Evolutionary conservation across 495 filamentous ascomycete species (phyloP), one percentile per base, ranked within the genome.

Genomic region (Penicillium chermesinum): DNA sequence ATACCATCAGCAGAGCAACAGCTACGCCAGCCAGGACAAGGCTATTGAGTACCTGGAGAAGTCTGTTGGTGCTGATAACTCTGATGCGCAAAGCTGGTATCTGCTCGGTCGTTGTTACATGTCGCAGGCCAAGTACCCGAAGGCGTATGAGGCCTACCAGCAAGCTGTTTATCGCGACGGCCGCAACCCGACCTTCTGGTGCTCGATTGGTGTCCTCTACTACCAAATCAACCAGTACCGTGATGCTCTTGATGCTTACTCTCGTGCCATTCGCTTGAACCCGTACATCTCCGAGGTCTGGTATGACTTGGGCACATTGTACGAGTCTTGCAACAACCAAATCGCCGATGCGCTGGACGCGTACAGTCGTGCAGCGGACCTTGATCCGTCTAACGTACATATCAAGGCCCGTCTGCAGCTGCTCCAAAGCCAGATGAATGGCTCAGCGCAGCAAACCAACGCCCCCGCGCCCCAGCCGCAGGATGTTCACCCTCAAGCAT

Each of bases 221-320:
- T 99, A 97, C 71, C 93, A 99, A 71, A 99, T 99, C 74, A 99
- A 99, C 65, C 93, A 99, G 75, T 99, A 99, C 66, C 84, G 93
- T 41, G 93, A 99, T 75, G 93, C 93, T 14, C 81, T 99, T 41
- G 93, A 99, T 78, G 93, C 93, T 51, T 99, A 99, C 70, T 96
- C 90, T 55, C 89, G 93, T 50, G 93, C 93, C 36, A 99, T 99
- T 59, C 88, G 93, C 49, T 73, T 99, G 60, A 99, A 97, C 63
- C 93, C 93, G 2, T 96, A 94, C 75, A 99, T 99, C 53, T 97
- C 93, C 3, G 93, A 99, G 66, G 93, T 99, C 34, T 99, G 93
- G 93, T 99, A 97, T 69, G 94, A 99, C 71, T 73, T 99, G 34
- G 93, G 93, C 34, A 99, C 94, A 57, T 59, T 98, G 87, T 98